Base-by-base conservation (phyloP, 257 asterid genomes). In the Plectranthus barbatus region DNA sequence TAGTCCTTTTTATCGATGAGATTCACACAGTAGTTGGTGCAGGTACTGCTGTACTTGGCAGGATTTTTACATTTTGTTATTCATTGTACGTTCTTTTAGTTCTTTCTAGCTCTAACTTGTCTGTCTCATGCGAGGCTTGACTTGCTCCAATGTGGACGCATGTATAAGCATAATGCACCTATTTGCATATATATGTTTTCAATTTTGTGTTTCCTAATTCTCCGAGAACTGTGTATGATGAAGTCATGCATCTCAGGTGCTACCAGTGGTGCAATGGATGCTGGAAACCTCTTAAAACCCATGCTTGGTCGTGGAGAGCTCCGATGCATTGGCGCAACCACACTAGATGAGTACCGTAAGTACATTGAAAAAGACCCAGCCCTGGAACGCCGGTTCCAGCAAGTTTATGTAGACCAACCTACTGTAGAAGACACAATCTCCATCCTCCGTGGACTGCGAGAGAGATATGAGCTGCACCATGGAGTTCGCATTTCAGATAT, bases 21-120 rank as follows among this genome's bases (percentile, higher is more conserved):
- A 93, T 93, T 57, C 99, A 93, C 66, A 87, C 97, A 23, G 99
- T 93, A 59, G 97, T 93, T 53, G 97, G 99, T 40, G 97, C 99
- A 82, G 97, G 99, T 90, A 62, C 33, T 39, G 48, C 39, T 11
- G 10, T 58, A 11, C 17, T 57, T 49, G 48, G 55, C 40, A 15
- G 19, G 12, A 19, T 31, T 2, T 31, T 36, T 68, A 42, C 58
- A 17, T 11, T 51, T 39, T 41, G 10, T 60, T 21, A 7, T 36
- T 23, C 26, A 18, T 21, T 31, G 29, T 36, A 23, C 2, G 29
- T 37, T 13, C 10, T 21, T 21, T 26, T 8, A 21, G 57, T 14
- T 39, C 29, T 23, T 23, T 69, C 50, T 41, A 19, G 12, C 31
- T 60, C 33, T 5, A n/a, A 37, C 21, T 45, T 55, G 34, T 60